Evolutionary conservation across 1,284 basidiomycete genomes (phyloP).

Genomic region (Irpex lacteus): DNA sequence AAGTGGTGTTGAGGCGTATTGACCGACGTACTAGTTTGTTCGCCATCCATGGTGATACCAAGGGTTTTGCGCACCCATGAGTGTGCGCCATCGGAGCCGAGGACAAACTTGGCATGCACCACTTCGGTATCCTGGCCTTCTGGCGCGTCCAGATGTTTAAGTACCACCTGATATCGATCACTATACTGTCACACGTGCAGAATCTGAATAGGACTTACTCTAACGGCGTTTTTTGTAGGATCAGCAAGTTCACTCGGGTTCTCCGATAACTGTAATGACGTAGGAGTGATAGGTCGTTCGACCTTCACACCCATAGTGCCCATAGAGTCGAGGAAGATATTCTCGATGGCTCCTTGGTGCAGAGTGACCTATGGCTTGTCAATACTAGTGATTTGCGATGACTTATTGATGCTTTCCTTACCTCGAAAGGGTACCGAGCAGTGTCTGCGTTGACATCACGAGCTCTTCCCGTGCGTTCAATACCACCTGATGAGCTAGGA

Average conservation of each 20-base stretch:
- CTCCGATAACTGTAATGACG: slow-evolving; percentile 48
- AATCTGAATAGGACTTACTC: slow-evolving; percentile 31
- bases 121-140: slow-evolving; percentile 36
- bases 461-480: slow-evolving; percentile 61
- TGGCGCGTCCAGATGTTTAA: slow-evolving; percentile 29
- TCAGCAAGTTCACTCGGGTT: slow-evolving; percentile 30
- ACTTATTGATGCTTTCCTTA: slow-evolving; percentile 17
- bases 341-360: slow-evolving; percentile 74
- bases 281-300: slow-evolving; percentile 55
- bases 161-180: slow-evolving; percentile 29
- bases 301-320: slow-evolving; percentile 48
- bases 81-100: slow-evolving; percentile 71
- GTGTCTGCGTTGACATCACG: slow-evolving; percentile 55
- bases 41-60: slow-evolving; percentile 74
- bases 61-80: slow-evolving; percentile 76
- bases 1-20: too few species aligned
- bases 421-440: slow-evolving; percentile 68
- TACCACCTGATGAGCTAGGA: slow-evolving; percentile 55
- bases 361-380: slow-evolving; percentile 49
- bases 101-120: slow-evolving; percentile 51
- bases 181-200: background rate
- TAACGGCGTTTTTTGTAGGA: slow-evolving; percentile 43
- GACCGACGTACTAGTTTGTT: slow-evolving; percentile 53
- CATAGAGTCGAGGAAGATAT: slow-evolving; percentile 68
- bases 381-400: background rate